These are phyloP conservation scores for Phytopythium cucurbitacearum DNA, from an alignment of 352 stramenopile genomes.

Conservation along the genomic window DNA sequence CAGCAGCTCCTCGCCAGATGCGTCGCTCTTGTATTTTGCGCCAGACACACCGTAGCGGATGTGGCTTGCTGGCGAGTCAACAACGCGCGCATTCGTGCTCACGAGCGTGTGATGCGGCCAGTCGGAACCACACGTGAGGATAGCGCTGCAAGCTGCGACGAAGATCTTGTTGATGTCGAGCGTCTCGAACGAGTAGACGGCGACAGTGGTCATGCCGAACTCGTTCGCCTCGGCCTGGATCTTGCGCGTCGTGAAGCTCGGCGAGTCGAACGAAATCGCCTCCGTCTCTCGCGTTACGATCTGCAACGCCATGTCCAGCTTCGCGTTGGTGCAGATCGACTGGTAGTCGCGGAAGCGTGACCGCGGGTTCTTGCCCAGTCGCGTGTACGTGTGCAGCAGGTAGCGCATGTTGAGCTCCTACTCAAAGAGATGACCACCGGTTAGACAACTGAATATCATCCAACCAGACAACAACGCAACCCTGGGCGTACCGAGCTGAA, in stretches of 20 bases:
- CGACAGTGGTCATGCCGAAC: conserved; percentile 29
- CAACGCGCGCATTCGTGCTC: conserved; percentile 13
- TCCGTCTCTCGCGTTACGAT: conserved; percentile 21
- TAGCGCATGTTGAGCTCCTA: conserved; percentile 4
- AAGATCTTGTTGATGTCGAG: conserved; percentile 19
- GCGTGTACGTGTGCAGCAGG: conserved; percentile 50
- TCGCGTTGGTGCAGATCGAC: conserved; percentile 17
- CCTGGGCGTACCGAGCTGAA: neutral
- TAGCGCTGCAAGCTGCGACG: conserved; percentile 16
- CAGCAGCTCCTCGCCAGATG: conserved; percentile 11
- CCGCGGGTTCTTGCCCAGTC: conserved; percentile 19
- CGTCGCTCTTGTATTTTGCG: conserved; percentile 13
- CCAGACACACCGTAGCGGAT: conserved; percentile 23
- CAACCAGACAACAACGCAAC: too few species aligned
- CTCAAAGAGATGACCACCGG: too few species aligned
- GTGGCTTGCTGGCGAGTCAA: conserved; percentile 16
- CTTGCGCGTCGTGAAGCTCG: conserved; percentile 22
- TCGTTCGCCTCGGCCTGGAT: conserved; percentile 13
- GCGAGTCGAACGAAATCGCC: conserved; percentile 14
- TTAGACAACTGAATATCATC: too few species aligned
- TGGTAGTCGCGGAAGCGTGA: conserved; percentile 17
- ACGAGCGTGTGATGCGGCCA: conserved; percentile 25
- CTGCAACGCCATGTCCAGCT: conserved; percentile 29
- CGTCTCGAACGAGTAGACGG: conserved; percentile 32
- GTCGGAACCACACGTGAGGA: conserved; percentile 17